Evolutionary conservation across 148 eudicot genomes (phyloP), one percentile per base, ranked within the genome.

Genomic region (Camellia granthamiana): DNA sequence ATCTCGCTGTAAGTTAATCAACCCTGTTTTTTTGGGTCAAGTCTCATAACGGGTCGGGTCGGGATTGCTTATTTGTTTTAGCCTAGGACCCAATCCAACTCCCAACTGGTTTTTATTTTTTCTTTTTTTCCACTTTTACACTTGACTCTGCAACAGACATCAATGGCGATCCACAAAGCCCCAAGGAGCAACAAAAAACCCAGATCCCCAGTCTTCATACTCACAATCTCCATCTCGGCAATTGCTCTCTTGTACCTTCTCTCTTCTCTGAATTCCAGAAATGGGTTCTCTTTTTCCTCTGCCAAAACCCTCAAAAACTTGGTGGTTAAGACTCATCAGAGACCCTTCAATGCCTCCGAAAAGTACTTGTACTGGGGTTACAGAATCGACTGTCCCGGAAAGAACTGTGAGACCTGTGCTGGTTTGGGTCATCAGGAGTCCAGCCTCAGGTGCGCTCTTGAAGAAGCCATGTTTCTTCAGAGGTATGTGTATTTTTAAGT

Each of bases 341-440:
- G 15, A 74, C n/a, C 41, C 42, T 43, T 76, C 21, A 70, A 44
- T 12, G 59, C 63, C 11, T 72, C 77, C 6, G 89, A 93, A 0
- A 93, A 86, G 84, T 96, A 77, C 78, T 70, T 93, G 78, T 96
- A 93, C 63, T 96, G 99, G 99, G 99, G 99, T 41, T 69, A 82
- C 58, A 78, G 85, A 75, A 87, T 96, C 79, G 99, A 96, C 79
- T 96, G 99, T 72, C 99, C 98, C 11, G 99, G 99, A 10, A 93
- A 96, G 80, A 92, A 93, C 72, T 96, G 99, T 69, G 84, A 90
- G 2, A 79, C 94, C 43, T 96, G 99, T 73, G 98, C 82, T 76
- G 99, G 99, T 54, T 80, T 96, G 75, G 99, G 99, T 38, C 99
- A 96, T 77, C 99, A 96, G 74, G 99, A 96, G 81, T 93, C 98